A percentile compares a stretch with the other conserved stretches of the same genome.
Conservation (phyloP, 331 rosid species). For the Spiraea crenata region DNA sequence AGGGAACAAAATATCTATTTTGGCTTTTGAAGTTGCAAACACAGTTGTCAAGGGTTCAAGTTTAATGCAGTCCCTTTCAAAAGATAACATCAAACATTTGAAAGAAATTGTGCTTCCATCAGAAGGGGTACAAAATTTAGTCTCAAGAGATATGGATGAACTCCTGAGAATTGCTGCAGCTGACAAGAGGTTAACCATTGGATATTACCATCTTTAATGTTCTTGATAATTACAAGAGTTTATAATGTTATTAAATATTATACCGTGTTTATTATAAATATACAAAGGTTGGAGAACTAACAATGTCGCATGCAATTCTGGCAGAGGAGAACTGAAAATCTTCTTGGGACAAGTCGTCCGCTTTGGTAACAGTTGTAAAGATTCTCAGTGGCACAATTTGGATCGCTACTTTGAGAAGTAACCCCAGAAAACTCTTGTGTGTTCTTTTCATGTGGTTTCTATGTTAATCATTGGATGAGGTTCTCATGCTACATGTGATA, state of each 20-base stretch:
- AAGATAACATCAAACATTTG: conserved; percentile 75
- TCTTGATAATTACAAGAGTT: conserved; percentile 1
- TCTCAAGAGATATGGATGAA: conserved; percentile 50
- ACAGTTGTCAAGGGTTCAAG: conserved; percentile 92
- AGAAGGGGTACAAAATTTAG: conserved; percentile 83
- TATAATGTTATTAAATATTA: conserved; percentile 17
- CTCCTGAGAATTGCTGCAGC: conserved; percentile 56
- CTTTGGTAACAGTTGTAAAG: conserved; percentile 97
- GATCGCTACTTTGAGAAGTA: conserved; percentile 96
- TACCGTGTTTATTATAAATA: conserved; percentile 21
- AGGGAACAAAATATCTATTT: conserved; percentile 86
- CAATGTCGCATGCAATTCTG: conserved; percentile 44
- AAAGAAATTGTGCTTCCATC: conserved; percentile 86
- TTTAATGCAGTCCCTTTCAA: conserved; percentile 94
- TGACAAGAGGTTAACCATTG: conserved; percentile 79
- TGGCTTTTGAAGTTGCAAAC: conserved; percentile 97
- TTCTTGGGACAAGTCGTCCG: conserved; percentile 97
- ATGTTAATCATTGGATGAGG: background rate
- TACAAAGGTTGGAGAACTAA: conserved; percentile 7
- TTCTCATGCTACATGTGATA: conserved; percentile 17
- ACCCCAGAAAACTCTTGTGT: conserved; percentile 23
- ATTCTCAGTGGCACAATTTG: conserved; percentile 98
- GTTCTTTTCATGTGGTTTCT: conserved; percentile 13
- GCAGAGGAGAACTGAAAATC: conserved; percentile 90
- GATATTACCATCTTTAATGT: background rate